Conservation (phyloP, 2,329 filamentous ascomycete species). For the Graphilbum sp. region DNA sequence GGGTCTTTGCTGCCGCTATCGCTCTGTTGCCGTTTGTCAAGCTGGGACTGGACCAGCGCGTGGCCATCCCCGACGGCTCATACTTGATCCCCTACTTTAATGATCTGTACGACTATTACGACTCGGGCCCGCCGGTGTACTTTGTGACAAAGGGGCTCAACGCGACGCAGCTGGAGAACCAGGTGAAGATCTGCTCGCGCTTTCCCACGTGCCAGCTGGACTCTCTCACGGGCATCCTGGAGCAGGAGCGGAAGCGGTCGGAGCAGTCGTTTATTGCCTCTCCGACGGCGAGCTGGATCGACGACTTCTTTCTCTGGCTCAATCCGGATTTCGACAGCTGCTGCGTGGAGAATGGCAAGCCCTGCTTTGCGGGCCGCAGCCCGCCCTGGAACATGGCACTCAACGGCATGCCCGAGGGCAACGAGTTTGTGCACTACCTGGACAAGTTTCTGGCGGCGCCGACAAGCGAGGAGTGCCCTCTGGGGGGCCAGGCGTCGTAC, state of each 20-base stretch:
- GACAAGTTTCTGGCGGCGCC: slow-evolving; percentile 67
- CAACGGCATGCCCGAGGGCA: slow-evolving; percentile 76
- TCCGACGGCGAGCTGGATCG: slow-evolving; percentile 86
- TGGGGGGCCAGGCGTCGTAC: slow-evolving; percentile 81
- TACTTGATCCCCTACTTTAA: slow-evolving; percentile 96
- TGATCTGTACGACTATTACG: slow-evolving; percentile 84
- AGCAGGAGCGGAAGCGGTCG: slow-evolving; percentile 82
- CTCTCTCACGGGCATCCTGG: slow-evolving; percentile 77
- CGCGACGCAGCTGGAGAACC: slow-evolving; percentile 55
- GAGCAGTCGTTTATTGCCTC: slow-evolving; percentile 78
- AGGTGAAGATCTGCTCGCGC: slow-evolving; percentile 76
- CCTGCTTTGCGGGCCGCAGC: slow-evolving; percentile 64
- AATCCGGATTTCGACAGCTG: slow-evolving; percentile 64
- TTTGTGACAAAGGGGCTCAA: slow-evolving; percentile 81
- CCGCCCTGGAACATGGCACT: slow-evolving; percentile 84
- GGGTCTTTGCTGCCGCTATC: slow-evolving; percentile 69
- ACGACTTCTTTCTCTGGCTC: slow-evolving; percentile 94
- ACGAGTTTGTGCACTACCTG: slow-evolving; percentile 81
- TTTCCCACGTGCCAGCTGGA: slow-evolving; percentile 77
- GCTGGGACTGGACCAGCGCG: slow-evolving; percentile 83
- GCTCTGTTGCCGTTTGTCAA: slow-evolving; percentile 72
- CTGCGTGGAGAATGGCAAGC: slow-evolving; percentile 53
- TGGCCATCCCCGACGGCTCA: slow-evolving; percentile 83
- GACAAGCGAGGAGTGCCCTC: slow-evolving; percentile 68
- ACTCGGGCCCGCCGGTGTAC: slow-evolving; percentile 84